phyloP scores from a whole-genome alignment of 1,139 yeast species.

The Diutina sp. region DNA sequence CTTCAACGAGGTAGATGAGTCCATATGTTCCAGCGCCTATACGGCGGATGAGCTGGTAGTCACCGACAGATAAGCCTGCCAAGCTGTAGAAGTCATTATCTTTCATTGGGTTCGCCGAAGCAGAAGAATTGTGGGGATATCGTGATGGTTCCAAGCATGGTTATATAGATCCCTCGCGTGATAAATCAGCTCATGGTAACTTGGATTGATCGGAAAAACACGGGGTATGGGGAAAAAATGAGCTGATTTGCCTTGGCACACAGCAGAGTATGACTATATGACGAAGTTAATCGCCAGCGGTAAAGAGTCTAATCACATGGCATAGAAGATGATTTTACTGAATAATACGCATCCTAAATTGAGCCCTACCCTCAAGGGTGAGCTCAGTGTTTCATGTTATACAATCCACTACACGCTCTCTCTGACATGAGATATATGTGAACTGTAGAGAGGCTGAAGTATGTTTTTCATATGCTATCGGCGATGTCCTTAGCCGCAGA shows the following conservation, averaged over 20 bases:
- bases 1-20: slow-evolving; percentile 60
- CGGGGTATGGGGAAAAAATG: background rate
- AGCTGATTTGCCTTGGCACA: background rate
- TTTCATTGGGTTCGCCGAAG: background rate
- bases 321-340: too few relatives aligned
- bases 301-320: background rate
- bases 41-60: slow-evolving; percentile 34
- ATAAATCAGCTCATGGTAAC: background rate
- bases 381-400: too few relatives aligned
- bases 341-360: too few relatives aligned
- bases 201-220: background rate
- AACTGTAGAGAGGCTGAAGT: too few relatives aligned
- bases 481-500: too few relatives aligned
- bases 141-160: background rate
- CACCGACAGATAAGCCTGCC: background rate
- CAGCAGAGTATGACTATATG: too few relatives aligned
- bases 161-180: background rate
- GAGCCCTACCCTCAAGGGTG: too few relatives aligned
- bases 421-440: too few relatives aligned
- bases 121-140: background rate
- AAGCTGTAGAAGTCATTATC: background rate
- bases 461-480: too few relatives aligned
- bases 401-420: too few relatives aligned
- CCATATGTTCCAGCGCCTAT: slow-evolving; percentile 93
- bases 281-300: background rate